A percentile compares a stretch with the other conserved stretches of the same genome.
phyloP scores from a whole-genome alignment of 768 basidiomycete species.

The Kwoniella mangroviensis region DNA sequence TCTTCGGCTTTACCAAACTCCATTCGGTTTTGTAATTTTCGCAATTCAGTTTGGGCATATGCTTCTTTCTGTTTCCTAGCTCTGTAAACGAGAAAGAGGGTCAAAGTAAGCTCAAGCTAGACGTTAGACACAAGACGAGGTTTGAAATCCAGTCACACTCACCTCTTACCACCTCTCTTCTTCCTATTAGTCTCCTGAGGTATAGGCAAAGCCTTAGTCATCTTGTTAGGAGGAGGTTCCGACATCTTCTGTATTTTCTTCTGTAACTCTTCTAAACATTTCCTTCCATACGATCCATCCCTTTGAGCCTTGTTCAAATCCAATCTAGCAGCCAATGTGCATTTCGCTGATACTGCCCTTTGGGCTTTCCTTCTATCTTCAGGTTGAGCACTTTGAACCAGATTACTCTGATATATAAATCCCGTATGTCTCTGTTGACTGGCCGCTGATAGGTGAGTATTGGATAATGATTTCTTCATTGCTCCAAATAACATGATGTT shows the following conservation, averaged over 20 bases:
- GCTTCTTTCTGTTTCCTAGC: slow-evolving; percentile 99
- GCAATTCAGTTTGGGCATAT: slow-evolving; percentile 92
- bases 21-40: slow-evolving; percentile 97
- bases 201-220: slow-evolving; percentile 87
- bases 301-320: slow-evolving; percentile 83
- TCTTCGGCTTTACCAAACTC: slow-evolving; percentile 92
- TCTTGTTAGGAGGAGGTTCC: slow-evolving; percentile 91
- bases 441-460: slow-evolving; percentile 76
- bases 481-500: slow-evolving; percentile 92
- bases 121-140: too few species aligned
- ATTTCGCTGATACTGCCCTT: slow-evolving; percentile 90
- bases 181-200: slow-evolving; percentile 96
- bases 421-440: slow-evolving; percentile 91
- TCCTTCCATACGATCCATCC: slow-evolving; percentile 76
- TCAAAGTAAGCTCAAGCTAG: too few species aligned
- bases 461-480: slow-evolving; percentile 82
- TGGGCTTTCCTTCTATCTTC: slow-evolving; percentile 93
- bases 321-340: slow-evolving; percentile 85
- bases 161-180: slow-evolving; percentile 90
- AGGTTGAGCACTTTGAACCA: slow-evolving; percentile 80
- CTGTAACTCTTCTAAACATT: slow-evolving; percentile 84
- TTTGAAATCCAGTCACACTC: too few species aligned
- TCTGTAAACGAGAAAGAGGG: slow-evolving; percentile 59
- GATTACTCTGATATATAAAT: slow-evolving; percentile 91
- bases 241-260: slow-evolving; percentile 88